These are phyloP conservation scores for Eucommia ulmoides DNA, from an alignment of 257 asterid genomes.

Conservation along the genomic window DNA sequence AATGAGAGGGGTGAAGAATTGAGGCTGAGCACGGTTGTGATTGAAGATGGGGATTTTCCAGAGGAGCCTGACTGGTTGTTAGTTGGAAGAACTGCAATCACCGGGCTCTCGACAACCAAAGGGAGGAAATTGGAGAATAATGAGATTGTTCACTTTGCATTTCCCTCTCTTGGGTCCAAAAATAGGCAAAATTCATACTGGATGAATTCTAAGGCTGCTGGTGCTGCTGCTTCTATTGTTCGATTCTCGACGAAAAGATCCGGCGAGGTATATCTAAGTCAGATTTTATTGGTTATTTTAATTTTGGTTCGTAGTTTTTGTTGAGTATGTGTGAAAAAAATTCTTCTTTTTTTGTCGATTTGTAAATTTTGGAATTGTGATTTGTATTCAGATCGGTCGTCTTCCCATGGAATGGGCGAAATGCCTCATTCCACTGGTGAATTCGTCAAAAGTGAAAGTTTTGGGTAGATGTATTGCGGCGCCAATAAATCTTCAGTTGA, in stretches of 20 bases:
- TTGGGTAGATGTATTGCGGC: slow-evolving; percentile 70
- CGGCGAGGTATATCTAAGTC: slow-evolving; percentile 46
- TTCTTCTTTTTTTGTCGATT: neutral
- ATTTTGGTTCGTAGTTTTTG: neutral
- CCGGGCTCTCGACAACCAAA: slow-evolving; percentile 65
- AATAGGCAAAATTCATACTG: slow-evolving; percentile 17
- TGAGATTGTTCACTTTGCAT: slow-evolving; percentile 71
- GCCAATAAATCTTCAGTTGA: slow-evolving; percentile 43
- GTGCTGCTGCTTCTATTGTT: slow-evolving; percentile 30
- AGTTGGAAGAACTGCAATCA: slow-evolving; percentile 61
- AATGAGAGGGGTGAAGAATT: slow-evolving; percentile 18
- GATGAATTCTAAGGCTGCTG: slow-evolving; percentile 34
- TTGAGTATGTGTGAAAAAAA: neutral
- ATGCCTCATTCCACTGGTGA: slow-evolving; percentile 79
- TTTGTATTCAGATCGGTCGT: slow-evolving; percentile 50
- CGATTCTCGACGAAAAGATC: slow-evolving; percentile 74
- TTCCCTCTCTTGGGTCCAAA: slow-evolving; percentile 26
- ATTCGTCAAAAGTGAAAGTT: slow-evolving; percentile 68
- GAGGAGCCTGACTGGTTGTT: slow-evolving; percentile 71
- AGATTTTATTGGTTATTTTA: neutral
- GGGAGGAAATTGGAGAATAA: slow-evolving; percentile 71
- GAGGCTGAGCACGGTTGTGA: slow-evolving; percentile 33
- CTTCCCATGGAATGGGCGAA: slow-evolving; percentile 91
- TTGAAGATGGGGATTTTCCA: slow-evolving; percentile 70
- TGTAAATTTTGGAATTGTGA: neutral